These are phyloP conservation scores for Mucor irregularis DNA, from an alignment of 371 early-diverging fungal species.

Conservation along the genomic window DNA sequence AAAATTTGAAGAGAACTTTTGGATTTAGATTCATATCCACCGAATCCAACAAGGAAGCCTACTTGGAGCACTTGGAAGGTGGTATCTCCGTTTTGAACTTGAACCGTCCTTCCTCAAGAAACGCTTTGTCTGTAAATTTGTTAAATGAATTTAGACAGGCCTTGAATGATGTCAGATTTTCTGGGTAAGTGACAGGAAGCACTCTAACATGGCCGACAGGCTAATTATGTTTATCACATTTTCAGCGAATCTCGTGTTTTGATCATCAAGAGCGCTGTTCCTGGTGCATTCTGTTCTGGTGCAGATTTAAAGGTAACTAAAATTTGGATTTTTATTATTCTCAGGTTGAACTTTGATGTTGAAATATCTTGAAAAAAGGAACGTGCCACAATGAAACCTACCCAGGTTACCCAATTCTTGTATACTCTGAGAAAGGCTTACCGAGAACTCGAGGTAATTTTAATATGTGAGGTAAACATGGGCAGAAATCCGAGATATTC, in stretches of 20 bases:
- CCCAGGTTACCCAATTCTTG: slow-evolving; percentile 86
- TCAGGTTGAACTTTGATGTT: neutral
- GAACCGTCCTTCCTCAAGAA: slow-evolving; percentile 86
- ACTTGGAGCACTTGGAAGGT: slow-evolving; percentile 59
- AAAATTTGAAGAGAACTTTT: neutral
- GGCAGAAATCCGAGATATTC: neutral
- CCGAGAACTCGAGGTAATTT: slow-evolving; percentile 75
- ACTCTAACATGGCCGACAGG: neutral
- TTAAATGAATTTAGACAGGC: slow-evolving; percentile 72
- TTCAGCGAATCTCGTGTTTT: slow-evolving; percentile 73
- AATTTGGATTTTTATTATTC: neutral
- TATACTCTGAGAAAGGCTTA: slow-evolving; percentile 76
- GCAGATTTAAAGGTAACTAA: slow-evolving; percentile 88
- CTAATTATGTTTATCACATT: neutral
- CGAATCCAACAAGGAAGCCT: slow-evolving; percentile 52
- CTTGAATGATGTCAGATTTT: slow-evolving; percentile 69
- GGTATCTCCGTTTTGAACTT: slow-evolving; percentile 85
- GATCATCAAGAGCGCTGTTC: slow-evolving; percentile 79
- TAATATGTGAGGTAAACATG: neutral
- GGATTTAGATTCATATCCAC: slow-evolving; percentile 10
- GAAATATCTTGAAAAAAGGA: slow-evolving; percentile 58
- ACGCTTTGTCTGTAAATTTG: slow-evolving; percentile 85
- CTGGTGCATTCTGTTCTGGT: slow-evolving; percentile 93
- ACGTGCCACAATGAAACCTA: slow-evolving; percentile 80
- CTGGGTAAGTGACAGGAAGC: slow-evolving; percentile 33